Evolutionary conservation across 495 filamentous ascomycete species (phyloP).

Genomic region (Xylaria telfairii): DNA sequence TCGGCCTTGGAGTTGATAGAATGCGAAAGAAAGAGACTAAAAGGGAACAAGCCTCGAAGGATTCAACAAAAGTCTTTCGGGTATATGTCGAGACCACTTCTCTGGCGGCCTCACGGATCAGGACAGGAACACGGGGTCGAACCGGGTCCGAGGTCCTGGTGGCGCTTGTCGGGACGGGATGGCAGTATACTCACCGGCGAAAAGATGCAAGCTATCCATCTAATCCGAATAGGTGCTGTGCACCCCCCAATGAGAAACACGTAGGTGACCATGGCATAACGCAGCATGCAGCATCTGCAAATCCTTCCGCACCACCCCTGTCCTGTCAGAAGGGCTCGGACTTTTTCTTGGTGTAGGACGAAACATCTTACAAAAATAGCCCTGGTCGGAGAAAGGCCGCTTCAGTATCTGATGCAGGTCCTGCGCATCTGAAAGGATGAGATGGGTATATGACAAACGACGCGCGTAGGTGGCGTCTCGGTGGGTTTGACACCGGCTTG

Average conservation of each 20-base stretch:
- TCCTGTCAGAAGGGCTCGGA: slow-evolving; percentile 6
- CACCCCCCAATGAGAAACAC: slow-evolving; percentile 1
- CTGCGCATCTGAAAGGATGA: slow-evolving; percentile 2
- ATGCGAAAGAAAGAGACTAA: background rate
- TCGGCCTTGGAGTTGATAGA: background rate
- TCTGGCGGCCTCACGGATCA: background rate
- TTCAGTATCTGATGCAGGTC: slow-evolving; percentile 21
- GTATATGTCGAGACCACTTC: background rate
- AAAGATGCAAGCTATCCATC: slow-evolving; percentile 5
- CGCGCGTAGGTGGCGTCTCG: slow-evolving; percentile 6
- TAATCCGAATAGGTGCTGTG: background rate
- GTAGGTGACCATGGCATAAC: background rate
- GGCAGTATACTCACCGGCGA: background rate
- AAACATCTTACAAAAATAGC: slow-evolving; percentile 17
- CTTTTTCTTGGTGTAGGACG: slow-evolving; percentile 15
- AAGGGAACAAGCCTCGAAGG: background rate
- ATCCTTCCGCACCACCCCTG: slow-evolving; percentile 17
- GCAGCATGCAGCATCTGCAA: background rate
- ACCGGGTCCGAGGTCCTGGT: slow-evolving; percentile 8
- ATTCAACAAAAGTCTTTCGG: background rate
- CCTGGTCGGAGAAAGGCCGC: background rate
- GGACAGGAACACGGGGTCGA: background rate
- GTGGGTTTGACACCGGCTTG: background rate
- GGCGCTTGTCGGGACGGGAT: slow-evolving; percentile 1
- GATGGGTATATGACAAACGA: background rate